These are phyloP conservation scores for Curvularia spicifera DNA, from an alignment of 2,329 filamentous ascomycete species.

Conservation along the genomic window DNA sequence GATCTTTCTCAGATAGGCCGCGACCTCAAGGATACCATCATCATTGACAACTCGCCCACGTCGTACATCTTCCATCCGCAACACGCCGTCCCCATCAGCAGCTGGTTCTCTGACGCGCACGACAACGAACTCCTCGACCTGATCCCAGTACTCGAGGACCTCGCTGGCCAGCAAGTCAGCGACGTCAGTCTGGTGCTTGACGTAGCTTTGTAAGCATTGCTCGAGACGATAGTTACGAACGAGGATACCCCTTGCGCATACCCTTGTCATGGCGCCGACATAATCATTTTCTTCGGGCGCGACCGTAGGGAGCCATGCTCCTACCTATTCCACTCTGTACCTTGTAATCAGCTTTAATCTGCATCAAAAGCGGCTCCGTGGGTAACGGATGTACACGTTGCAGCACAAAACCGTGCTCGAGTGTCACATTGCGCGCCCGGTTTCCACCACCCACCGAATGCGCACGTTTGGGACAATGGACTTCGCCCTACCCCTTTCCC, in stretches of 20 bases:
- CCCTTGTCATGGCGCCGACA: slow-evolving; percentile 32
- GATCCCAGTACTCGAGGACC: slow-evolving; percentile 96
- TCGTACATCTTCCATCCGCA: slow-evolving; percentile 99
- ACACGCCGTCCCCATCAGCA: slow-evolving; percentile 98
- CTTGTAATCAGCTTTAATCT: slow-evolving; percentile 51
- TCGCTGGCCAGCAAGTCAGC: slow-evolving; percentile 84
- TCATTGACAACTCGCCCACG: slow-evolving; percentile 98
- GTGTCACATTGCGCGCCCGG: slow-evolving; percentile 8
- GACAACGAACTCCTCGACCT: slow-evolving; percentile 98
- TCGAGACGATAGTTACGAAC: slow-evolving; percentile 25
- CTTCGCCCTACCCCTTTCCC: slow-evolving; percentile 4
- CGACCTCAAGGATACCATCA: slow-evolving; percentile 96
- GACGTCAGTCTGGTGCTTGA: slow-evolving; percentile 98
- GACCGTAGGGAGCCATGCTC: slow-evolving; percentile 11
- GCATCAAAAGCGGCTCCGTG: slow-evolving; percentile 35
- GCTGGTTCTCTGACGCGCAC: slow-evolving; percentile 99
- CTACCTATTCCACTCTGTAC: slow-evolving; percentile 33
- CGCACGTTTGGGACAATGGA: slow-evolving; percentile 10
- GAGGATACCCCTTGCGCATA: slow-evolving; percentile 35
- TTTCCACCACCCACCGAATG: slow-evolving; percentile 1
- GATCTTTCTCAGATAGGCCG: slow-evolving; percentile 96
- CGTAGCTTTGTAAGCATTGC: slow-evolving; percentile 67
- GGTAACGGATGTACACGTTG: slow-evolving; percentile 9
- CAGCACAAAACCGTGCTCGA: slow-evolving; percentile 4
- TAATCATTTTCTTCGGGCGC: slow-evolving; percentile 26